Evolutionary conservation across 2,329 filamentous ascomycete genomes (phyloP), one percentile per base, ranked within the genome.

Genomic region (Hymenoscyphus repandus): DNA sequence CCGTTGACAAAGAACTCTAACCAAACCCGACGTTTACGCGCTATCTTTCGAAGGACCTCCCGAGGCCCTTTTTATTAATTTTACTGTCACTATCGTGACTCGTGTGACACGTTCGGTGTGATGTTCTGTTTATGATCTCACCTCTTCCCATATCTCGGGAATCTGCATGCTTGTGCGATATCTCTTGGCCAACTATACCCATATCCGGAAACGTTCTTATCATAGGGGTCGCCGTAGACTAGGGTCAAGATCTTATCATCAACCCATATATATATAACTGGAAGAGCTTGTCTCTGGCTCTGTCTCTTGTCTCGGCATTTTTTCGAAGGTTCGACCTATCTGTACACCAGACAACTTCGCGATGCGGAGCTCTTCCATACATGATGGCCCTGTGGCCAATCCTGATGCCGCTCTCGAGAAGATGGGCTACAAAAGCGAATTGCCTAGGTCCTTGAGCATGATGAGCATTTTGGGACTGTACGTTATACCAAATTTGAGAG

Each of bases 381-480:
- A 51, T 40, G 47, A 57, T 55, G 60, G 55, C 47, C 42, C 50
- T 6, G 36, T n/a, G 39, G 43, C 38, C 44, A 53, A 57, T 49
- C 53, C 54, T 15, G 51, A 58, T 46, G 50, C 52, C 7, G 54
- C 49, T 1, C 37, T 62, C 31, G 57, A 54, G 7, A 59, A 50
- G 34, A 57, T 87, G 80, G 84, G 83, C 47, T 87, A 87, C 72
- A 79, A 78, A 68, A 74, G 75, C 47, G 83, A 87, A 64, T 64
- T 88, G 39, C 83, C 83, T 13, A 74, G 83, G 53, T 82, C 80
- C 58, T 66, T 88, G 56, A 82, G 78, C 64, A 87, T 87, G 82
- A 67, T 87, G 61, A 84, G 80, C 62, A 80, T 88, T 27, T 71
- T 88, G 40, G 85, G 85, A 45, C 59, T 70, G 60, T 64, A 58